These are phyloP conservation scores for Syzygium aromaticum DNA, from an alignment of 345 rosid genomes.

Conservation along the genomic window DNA sequence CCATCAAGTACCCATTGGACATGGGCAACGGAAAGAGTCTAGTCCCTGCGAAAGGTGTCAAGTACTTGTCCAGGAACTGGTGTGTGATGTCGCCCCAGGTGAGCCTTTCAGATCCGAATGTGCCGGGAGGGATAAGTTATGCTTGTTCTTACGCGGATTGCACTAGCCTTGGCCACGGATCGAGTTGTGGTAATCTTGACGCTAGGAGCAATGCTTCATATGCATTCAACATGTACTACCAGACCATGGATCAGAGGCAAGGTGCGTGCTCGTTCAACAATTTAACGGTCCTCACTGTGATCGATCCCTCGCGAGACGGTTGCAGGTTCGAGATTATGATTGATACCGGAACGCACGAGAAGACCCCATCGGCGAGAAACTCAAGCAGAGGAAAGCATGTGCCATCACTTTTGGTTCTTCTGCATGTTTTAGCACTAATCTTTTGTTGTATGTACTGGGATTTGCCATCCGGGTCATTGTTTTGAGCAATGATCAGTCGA, in stretches of 20 bases:
- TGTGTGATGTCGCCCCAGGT: constrained; percentile 54
- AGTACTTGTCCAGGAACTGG: constrained; percentile 54
- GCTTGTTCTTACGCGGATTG: constrained; percentile 72
- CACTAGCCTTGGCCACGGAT: constrained; percentile 50
- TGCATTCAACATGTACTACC: constrained; percentile 67
- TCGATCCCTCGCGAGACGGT: constrained; percentile 42
- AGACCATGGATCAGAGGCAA: constrained; percentile 52
- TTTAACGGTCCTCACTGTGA: constrained; percentile 19
- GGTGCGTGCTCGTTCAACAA: constrained; percentile 42
- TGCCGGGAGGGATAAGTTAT: constrained; percentile 16
- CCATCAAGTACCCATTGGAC: constrained; percentile 44
- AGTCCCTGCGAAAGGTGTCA: constrained; percentile 54
- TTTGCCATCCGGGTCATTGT: not conserved
- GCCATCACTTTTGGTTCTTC: not conserved
- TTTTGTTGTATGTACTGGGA: not conserved
- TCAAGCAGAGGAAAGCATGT: constrained; percentile 4
- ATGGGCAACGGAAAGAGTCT: constrained; percentile 31
- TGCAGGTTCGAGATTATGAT: constrained; percentile 66
- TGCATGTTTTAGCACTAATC: not conserved
- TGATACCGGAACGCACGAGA: constrained; percentile 29
- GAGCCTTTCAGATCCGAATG: constrained; percentile 18
- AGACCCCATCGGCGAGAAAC: constrained; percentile 1
- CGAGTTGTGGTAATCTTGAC: constrained; percentile 46
- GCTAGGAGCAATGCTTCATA: constrained; percentile 50
- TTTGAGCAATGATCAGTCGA: not conserved